Base-by-base conservation (phyloP, 2,329 filamentous ascomycete species). In the Calonectria crousiana region DNA sequence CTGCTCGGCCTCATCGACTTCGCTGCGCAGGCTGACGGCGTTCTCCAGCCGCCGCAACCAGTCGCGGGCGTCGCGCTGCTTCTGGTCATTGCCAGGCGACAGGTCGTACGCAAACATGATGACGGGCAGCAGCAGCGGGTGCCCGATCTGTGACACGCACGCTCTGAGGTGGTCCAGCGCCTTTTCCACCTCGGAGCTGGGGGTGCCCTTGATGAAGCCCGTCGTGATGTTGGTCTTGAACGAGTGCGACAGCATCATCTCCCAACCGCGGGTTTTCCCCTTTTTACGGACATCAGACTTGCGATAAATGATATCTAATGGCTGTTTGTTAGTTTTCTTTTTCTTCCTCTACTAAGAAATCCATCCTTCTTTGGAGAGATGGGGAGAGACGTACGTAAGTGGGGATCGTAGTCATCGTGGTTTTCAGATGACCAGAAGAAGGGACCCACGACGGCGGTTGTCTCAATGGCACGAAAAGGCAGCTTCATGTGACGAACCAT, bases 261-360 rank as follows among this genome's bases (percentile, higher is more conserved):
- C 91, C 90, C 90, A 93, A 56, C 91, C 91, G 70, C 91, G 89
- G 20, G 91, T 93, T 79, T 87, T 87, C 75, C 90, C 91, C 84
- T 90, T 92, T 81, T 93, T 93, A 66, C 90, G 89, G 41, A 93
- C 91, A 79, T 93, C 91, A n/a, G 90, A 92, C 82, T 93, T 93
- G 77, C 91, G 89, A 80, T 91, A 91, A 73, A 93, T 87, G 77
- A 93, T 90, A 79, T 93, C 89, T 90, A 72, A 11, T 18, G 20
- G 18, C 9, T 4, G n/a, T 8, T 14, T 67, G 38, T 52, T 8
- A 28, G 14, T 41, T 20, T 26, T 20, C 6, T 20, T 18, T n/a
- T 20, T 38, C 4, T 38, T 26, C 8, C 34, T 16, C 36, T 44
- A 16, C 5, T 34, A 18, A 47, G 44, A 5, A n/a, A 38, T 32